phyloP scores from a whole-genome alignment of 139 green algal species.

The Chlorella sp. region DNA sequence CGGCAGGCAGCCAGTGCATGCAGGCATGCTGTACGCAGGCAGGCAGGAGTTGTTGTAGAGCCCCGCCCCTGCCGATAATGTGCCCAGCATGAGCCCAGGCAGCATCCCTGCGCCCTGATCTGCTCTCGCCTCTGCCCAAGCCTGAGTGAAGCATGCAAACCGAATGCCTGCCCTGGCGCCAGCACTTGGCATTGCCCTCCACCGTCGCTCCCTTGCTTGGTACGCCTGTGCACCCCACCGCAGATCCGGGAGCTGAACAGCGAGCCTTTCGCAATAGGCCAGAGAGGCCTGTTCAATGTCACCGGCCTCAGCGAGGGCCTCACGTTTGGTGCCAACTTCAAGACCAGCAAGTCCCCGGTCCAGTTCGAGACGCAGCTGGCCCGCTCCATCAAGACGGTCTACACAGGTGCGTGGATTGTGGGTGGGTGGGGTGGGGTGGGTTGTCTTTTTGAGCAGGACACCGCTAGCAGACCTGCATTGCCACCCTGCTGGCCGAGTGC shows the following conservation, averaged over 20 bases:
- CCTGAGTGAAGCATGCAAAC: neutral
- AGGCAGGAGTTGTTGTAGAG: neutral
- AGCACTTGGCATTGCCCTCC: neutral
- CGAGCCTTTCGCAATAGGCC: neutral
- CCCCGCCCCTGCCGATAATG: neutral
- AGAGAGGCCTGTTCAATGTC: constrained; percentile 30
- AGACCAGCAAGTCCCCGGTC: neutral
- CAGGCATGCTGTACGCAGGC: neutral
- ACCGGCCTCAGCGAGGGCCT: constrained; percentile 47
- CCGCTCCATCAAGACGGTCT: constrained; percentile 25
- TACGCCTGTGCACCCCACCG: neutral
- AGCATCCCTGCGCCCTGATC: neutral
- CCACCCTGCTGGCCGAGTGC: too few species aligned
- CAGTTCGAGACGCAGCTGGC: constrained; percentile 33
- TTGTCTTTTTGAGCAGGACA: neutral
- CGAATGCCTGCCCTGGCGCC: neutral
- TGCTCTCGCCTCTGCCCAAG: neutral
- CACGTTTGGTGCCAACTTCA: constrained; percentile 21
- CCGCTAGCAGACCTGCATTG: neutral
- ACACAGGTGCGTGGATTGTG: constrained; percentile 8
- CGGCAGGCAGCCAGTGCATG: neutral
- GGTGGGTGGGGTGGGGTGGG: too few species aligned
- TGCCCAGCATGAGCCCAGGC: neutral
- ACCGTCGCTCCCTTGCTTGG: too few species aligned
- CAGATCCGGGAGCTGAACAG: constrained; percentile 15